Evolutionary conservation across 202 grass and related monocot genomes (phyloP).

Genomic region (Cymbopogon flexuosus): DNA sequence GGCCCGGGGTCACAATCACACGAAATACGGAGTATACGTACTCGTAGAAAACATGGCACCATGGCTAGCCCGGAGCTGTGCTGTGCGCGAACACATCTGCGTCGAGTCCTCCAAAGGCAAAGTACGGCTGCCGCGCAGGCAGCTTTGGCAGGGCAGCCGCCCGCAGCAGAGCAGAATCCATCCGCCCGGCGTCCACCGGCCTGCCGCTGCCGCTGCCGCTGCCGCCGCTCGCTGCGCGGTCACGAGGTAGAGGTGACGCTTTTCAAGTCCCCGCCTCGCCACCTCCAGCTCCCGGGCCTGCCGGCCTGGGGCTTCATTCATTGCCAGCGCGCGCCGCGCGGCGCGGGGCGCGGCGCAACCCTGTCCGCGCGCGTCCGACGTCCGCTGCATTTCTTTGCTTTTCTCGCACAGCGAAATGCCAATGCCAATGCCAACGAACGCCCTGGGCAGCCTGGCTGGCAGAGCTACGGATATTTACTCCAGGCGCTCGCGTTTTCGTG

Average conservation of each 20-base stretch:
- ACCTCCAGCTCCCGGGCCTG: too few species aligned
- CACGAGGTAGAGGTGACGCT: constrained; percentile 49
- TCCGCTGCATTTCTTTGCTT: too few species aligned
- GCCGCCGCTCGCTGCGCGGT: constrained; percentile 6
- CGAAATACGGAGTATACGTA: too few species aligned
- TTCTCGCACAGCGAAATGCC: background rate
- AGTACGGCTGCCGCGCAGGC: too few species aligned
- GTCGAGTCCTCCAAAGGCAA: too few species aligned
- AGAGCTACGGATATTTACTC: background rate
- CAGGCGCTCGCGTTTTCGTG: background rate
- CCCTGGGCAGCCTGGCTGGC: too few species aligned
- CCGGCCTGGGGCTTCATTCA: constrained; percentile 32
- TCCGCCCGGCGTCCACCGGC: background rate
- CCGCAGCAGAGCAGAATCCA: background rate
- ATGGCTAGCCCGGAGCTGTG: background rate
- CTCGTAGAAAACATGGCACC: too few species aligned
- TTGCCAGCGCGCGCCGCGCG: background rate
- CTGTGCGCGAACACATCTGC: background rate
- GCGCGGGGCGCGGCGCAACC: background rate
- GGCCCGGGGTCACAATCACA: background rate
- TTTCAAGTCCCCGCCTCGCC: constrained; percentile 3
- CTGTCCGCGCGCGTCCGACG: background rate
- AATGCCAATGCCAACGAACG: background rate
- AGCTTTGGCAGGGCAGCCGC: too few species aligned
- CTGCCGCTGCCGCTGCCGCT: background rate